A percentile compares a stretch with the other conserved stretches of the same genome.
phyloP scores from a whole-genome alignment of 352 stramenopile genomes.

The Thraustochytrium aureum region DNA sequence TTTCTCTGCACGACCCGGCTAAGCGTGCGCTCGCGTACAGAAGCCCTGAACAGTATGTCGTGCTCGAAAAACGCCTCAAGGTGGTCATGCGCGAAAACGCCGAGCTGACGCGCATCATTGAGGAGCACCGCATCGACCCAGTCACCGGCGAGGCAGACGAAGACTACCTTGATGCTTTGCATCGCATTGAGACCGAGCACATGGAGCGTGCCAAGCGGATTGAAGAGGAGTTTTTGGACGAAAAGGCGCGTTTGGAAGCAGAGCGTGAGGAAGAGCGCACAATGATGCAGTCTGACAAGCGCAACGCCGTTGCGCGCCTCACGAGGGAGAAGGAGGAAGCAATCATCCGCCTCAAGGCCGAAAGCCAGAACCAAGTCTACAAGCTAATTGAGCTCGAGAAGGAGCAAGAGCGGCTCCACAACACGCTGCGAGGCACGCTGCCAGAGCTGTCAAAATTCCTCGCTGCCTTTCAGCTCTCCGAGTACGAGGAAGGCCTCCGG shows the following conservation, averaged over 20 bases:
- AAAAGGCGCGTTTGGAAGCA: background rate
- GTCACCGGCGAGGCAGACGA: slow-evolving; percentile 49
- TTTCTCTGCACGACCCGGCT: slow-evolving; percentile 24
- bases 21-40: slow-evolving; percentile 44
- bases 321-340: slow-evolving; percentile 23
- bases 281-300: background rate
- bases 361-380: background rate
- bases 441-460: slow-evolving; percentile 26
- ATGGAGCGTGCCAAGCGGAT: slow-evolving; percentile 5
- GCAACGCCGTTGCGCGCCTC: background rate
- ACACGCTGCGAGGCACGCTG: slow-evolving; percentile 14
- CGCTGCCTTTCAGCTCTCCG: background rate
- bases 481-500: slow-evolving; percentile 5
- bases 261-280: background rate
- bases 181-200: slow-evolving; percentile 46
- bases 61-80: slow-evolving; percentile 41
- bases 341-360: background rate
- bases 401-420: background rate
- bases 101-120: slow-evolving; percentile 38
- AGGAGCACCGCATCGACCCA: slow-evolving; percentile 51
- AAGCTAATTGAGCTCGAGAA: slow-evolving; percentile 10
- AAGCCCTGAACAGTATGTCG: slow-evolving; percentile 45
- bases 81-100: slow-evolving; percentile 40
- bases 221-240: background rate
- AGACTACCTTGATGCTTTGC: slow-evolving; percentile 38